A percentile compares a stretch with the other conserved stretches of the same genome.
phyloP scores from a whole-genome alignment of 495 filamentous ascomycete genomes.

The Aspergillus affinis region DNA sequence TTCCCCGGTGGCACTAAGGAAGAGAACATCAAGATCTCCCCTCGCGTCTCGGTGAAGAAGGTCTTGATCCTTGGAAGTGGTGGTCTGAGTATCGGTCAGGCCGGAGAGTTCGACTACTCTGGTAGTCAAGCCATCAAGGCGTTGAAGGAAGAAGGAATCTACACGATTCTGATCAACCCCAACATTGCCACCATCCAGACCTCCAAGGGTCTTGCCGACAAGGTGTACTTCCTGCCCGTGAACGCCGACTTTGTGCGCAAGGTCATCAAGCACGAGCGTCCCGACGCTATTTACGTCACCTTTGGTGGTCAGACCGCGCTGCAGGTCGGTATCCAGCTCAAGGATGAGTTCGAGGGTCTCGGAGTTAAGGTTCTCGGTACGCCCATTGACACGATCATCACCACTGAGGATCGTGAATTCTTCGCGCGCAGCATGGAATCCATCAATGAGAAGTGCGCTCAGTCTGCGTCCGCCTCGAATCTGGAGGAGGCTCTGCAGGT shows the following conservation, averaged over 20 bases:
- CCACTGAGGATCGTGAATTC: slow-evolving; percentile 94
- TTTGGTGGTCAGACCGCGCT: slow-evolving; percentile 97
- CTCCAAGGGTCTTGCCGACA: slow-evolving; percentile 90
- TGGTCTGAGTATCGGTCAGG: slow-evolving; percentile 96
- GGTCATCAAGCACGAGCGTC: slow-evolving; percentile 91
- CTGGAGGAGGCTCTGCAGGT: slow-evolving; percentile 81
- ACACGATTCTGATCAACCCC: slow-evolving; percentile 95
- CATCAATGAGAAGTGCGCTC: slow-evolving; percentile 96
- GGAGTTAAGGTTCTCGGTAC: slow-evolving; percentile 95
- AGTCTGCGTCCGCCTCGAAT: slow-evolving; percentile 86
- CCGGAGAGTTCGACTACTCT: slow-evolving; percentile 98
- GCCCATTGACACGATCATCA: slow-evolving; percentile 96
- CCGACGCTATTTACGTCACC: slow-evolving; percentile 95
- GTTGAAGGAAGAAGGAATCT: slow-evolving; percentile 94
- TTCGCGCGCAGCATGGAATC: slow-evolving; percentile 98
- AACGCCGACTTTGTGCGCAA: slow-evolving; percentile 95
- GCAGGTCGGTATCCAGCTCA: slow-evolving; percentile 92
- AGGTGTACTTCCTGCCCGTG: slow-evolving; percentile 97
- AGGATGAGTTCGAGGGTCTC: slow-evolving; percentile 87
- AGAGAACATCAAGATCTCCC: slow-evolving; percentile 73
- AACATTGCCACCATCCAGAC: slow-evolving; percentile 99
- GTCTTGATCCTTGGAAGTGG: slow-evolving; percentile 96
- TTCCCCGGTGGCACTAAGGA: slow-evolving; percentile 82
- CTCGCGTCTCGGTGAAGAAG: slow-evolving; percentile 85
- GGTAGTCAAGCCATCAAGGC: slow-evolving; percentile 90